These are phyloP conservation scores for Herpetomonas samuelpessoai DNA, from an alignment of 208 protist species.

Conservation along the genomic window DNA sequence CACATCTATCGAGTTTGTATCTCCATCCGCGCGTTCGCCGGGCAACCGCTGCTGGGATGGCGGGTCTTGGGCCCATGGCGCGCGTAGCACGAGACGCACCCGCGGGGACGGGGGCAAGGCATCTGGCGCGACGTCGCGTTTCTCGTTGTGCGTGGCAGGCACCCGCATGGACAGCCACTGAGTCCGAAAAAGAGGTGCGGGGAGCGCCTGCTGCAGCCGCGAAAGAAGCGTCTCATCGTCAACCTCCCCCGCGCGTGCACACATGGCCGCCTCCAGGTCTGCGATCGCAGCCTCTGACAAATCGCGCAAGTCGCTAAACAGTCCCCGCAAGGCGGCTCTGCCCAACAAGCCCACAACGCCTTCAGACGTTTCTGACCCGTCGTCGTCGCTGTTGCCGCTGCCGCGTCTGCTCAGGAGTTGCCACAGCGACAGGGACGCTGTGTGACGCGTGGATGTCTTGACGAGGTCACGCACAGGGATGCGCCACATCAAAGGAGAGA, in stretches of 20 bases:
- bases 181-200: not conserved
- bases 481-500: not conserved
- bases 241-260: not conserved
- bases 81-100: not conserved
- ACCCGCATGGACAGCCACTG: not conserved
- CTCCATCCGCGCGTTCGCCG: no score
- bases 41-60: no score
- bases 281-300: not conserved
- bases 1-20: no score
- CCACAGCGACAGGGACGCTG: not conserved
- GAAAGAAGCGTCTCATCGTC: not conserved
- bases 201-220: not conserved
- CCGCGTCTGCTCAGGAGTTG: constrained; percentile 1
- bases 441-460: not conserved
- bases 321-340: not conserved
- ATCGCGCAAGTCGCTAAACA: not conserved
- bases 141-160: no score
- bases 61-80: not conserved
- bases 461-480: not conserved
- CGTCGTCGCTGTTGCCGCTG: not conserved
- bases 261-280: not conserved
- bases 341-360: not conserved
- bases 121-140: no score
- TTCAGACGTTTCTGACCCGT: not conserved
- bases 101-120: no score